Evolutionary conservation across 2,329 filamentous ascomycete genomes (phyloP).

Genomic region (Ophiostoma novo-ulmi): DNA sequence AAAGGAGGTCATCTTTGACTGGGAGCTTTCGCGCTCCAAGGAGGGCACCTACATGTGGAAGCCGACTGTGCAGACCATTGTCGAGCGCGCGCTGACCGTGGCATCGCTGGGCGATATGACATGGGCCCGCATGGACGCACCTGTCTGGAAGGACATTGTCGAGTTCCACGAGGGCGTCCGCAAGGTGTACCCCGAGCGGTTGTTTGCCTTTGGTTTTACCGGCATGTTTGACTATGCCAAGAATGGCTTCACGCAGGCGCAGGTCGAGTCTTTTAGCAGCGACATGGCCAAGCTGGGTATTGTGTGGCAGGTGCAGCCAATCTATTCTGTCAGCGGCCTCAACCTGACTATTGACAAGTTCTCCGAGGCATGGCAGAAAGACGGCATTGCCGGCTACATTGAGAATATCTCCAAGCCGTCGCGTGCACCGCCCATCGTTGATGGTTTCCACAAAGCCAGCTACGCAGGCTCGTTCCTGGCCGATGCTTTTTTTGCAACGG

Average conservation of each 20-base stretch:
- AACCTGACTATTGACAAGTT: slow-evolving; percentile 36
- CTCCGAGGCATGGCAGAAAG: slow-evolving; percentile 33
- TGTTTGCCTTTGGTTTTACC: slow-evolving; percentile 39
- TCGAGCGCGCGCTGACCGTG: slow-evolving; percentile 23
- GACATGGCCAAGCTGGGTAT: slow-evolving; percentile 37
- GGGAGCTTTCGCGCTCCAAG: slow-evolving; percentile 25
- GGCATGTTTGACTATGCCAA: slow-evolving; percentile 30
- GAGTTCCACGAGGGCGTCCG: slow-evolving; percentile 28
- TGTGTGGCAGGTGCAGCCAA: slow-evolving; percentile 41
- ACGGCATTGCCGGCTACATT: slow-evolving; percentile 37
- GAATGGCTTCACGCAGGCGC: slow-evolving; percentile 13
- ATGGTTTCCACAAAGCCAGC: slow-evolving; percentile 20
- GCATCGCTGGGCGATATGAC: slow-evolving; percentile 24
- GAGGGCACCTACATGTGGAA: slow-evolving; percentile 26
- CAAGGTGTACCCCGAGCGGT: slow-evolving; percentile 31
- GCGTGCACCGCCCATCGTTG: slow-evolving; percentile 23
- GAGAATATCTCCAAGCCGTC: slow-evolving; percentile 29
- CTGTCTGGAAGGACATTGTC: slow-evolving; percentile 35
- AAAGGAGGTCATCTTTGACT: slow-evolving; percentile 24
- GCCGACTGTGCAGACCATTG: slow-evolving; percentile 25
- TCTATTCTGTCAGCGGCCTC: slow-evolving; percentile 37
- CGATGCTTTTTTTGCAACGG: slow-evolving; percentile 17
- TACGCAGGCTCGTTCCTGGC: slow-evolving; percentile 16
- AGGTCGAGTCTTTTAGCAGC: slow-evolving; percentile 9
- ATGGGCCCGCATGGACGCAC: slow-evolving; percentile 26